phyloP scores from a whole-genome alignment of 345 rosid species.

The Eutrema heterophyllum region DNA sequence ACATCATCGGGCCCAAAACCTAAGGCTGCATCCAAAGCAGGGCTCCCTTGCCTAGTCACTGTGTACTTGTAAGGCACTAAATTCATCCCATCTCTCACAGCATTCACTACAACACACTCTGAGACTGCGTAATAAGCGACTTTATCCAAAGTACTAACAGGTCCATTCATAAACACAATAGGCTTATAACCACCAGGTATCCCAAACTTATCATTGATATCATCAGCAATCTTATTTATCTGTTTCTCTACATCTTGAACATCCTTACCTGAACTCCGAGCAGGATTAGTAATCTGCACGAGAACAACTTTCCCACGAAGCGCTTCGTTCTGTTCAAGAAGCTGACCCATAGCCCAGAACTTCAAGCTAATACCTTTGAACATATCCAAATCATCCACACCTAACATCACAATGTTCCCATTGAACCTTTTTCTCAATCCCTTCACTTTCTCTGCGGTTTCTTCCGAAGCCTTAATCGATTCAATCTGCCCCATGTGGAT shows the following conservation, averaged over 20 bases:
- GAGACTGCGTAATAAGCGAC: conserved; percentile 63
- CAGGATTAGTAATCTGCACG: conserved; percentile 77
- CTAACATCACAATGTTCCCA: conserved; percentile 53
- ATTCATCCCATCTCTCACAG: conserved; percentile 91
- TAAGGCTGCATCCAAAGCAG: conserved; percentile 50
- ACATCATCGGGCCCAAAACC: conserved; percentile 36
- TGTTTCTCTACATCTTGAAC: conserved; percentile 57
- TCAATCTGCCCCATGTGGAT: conserved; percentile 74
- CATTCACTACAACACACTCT: conserved; percentile 72
- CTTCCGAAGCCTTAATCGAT: conserved; percentile 37
- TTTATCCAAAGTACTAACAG: conserved; percentile 57
- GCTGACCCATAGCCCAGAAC: conserved; percentile 61
- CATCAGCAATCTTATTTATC: conserved; percentile 34
- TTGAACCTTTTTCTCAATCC: conserved; percentile 50
- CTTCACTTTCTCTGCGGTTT: conserved; percentile 41
- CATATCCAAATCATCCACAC: conserved; percentile 79
- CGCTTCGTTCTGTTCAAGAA: conserved; percentile 41
- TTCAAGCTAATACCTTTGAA: conserved; percentile 76
- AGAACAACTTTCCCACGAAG: conserved; percentile 57
- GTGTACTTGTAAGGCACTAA: conserved; percentile 79
- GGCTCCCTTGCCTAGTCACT: conserved; percentile 64
- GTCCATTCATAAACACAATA: conserved; percentile 48
- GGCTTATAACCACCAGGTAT: conserved; percentile 58
- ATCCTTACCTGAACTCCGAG: conserved; percentile 72
- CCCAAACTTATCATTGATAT: conserved; percentile 52